phyloP scores from a whole-genome alignment of 1,284 basidiomycete species.

The Ustilago vetiveriae region DNA sequence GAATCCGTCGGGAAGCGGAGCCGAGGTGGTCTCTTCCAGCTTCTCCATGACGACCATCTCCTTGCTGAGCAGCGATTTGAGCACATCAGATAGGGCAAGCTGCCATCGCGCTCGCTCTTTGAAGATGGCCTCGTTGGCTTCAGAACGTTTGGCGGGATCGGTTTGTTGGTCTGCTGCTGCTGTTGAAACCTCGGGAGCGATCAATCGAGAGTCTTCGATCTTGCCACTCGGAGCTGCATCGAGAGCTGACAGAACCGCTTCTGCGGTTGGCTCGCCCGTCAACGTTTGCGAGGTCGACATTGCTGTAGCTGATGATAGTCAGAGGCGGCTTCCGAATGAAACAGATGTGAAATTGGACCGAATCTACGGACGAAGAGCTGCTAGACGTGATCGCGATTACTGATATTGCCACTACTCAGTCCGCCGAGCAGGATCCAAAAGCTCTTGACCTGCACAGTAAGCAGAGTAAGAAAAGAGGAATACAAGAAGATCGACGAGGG shows the following conservation, averaged over 20 bases:
- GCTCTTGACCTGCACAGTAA: too few relatives aligned
- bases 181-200: constrained; percentile 41
- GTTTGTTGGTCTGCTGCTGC: constrained; percentile 32
- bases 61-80: constrained; percentile 60
- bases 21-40: constrained; percentile 53
- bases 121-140: constrained; percentile 54
- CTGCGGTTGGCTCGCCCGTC: constrained; percentile 47
- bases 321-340: too few relatives aligned
- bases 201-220: constrained; percentile 54
- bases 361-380: too few relatives aligned
- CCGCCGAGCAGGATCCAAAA: too few relatives aligned
- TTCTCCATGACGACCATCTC: constrained; percentile 58
- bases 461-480: too few relatives aligned
- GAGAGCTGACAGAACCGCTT: constrained; percentile 53
- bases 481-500: not conserved
- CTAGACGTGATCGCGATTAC: too few relatives aligned
- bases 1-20: constrained; percentile 47
- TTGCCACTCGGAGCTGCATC: constrained; percentile 47
- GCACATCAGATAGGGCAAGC: constrained; percentile 58
- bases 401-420: too few relatives aligned
- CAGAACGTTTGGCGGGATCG: constrained; percentile 48
- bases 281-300: constrained; percentile 39
- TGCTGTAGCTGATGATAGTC: not conserved
- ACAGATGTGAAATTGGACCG: too few relatives aligned
- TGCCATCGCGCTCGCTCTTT: constrained; percentile 64